Percentiles rank a stretch among this genome's conserved stretches.
Evolutionary conservation across 2,329 filamentous ascomycete species (phyloP).

Genomic region (Monilinia aucupariae): DNA sequence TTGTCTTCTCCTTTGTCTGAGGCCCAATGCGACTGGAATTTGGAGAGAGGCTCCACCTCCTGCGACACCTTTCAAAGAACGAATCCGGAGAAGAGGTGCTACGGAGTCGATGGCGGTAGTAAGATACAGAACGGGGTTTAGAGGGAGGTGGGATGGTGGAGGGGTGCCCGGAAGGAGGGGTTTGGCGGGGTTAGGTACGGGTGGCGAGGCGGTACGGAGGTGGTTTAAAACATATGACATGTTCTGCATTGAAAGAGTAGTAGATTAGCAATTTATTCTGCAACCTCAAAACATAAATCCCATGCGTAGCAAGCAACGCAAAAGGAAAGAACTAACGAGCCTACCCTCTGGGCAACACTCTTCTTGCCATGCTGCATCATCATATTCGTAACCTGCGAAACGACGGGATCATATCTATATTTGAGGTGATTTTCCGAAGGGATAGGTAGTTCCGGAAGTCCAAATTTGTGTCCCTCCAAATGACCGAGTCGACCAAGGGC

Average conservation of each 20-base stretch:
- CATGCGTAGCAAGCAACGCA: slow-evolving; percentile 24
- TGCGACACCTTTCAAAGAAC: slow-evolving; percentile 67
- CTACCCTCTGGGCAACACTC: slow-evolving; percentile 79
- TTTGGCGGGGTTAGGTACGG: slow-evolving; percentile 64
- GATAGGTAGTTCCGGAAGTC: slow-evolving; percentile 61
- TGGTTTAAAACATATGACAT: slow-evolving; percentile 77
- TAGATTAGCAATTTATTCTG: neutral
- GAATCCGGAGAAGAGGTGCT: slow-evolving; percentile 78
- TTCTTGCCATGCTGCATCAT: slow-evolving; percentile 91
- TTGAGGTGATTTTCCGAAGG: slow-evolving; percentile 60
- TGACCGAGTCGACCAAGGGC: slow-evolving; percentile 31
- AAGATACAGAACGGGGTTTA: slow-evolving; percentile 86
- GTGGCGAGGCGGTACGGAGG: slow-evolving; percentile 78
- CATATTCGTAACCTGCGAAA: slow-evolving; percentile 82
- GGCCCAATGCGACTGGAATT: slow-evolving; percentile 69
- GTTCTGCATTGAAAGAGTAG: slow-evolving; percentile 49
- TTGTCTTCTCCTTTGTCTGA: slow-evolving; percentile 68
- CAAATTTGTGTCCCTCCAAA: slow-evolving; percentile 55
- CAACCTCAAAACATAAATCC: neutral
- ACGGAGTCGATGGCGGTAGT: slow-evolving; percentile 88
- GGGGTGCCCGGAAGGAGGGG: slow-evolving; percentile 72
- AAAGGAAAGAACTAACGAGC: slow-evolving; percentile 27
- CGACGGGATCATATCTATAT: slow-evolving; percentile 76
- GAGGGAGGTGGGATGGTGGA: slow-evolving; percentile 71
- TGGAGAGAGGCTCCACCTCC: slow-evolving; percentile 83